A percentile compares a stretch with the other conserved stretches of the same genome.
Evolutionary conservation across 2,329 filamentous ascomycete species (phyloP).

Genomic region (Cladosporium cucumerinum): DNA sequence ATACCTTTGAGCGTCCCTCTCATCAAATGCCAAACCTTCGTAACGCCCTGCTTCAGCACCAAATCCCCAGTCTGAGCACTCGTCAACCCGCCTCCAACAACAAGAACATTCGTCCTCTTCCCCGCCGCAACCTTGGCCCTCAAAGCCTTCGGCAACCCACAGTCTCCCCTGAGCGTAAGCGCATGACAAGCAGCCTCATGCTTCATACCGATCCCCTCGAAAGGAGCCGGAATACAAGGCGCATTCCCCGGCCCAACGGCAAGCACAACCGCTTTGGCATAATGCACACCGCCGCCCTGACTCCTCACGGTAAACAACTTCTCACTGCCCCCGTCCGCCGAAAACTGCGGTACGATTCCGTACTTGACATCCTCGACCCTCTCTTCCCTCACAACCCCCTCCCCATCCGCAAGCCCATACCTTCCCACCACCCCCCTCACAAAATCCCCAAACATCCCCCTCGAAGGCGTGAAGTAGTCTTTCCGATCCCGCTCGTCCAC

Average conservation of each 20-base stretch:
- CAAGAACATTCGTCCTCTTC: constrained; percentile 59
- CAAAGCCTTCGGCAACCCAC: neutral
- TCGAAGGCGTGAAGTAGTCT: constrained; percentile 45
- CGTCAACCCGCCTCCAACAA: constrained; percentile 73
- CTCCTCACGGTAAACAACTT: constrained; percentile 65
- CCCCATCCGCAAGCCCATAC: constrained; percentile 46
- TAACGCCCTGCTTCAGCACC: constrained; percentile 61
- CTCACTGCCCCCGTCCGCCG: constrained; percentile 35
- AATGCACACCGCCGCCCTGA: constrained; percentile 48
- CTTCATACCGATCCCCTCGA: constrained; percentile 27
- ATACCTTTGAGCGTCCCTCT: constrained; percentile 50
- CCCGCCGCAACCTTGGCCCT: constrained; percentile 50
- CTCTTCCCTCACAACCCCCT: constrained; percentile 57
- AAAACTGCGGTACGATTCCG: constrained; percentile 44
- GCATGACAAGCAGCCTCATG: constrained; percentile 59
- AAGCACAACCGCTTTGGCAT: constrained; percentile 63
- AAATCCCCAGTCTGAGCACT: constrained; percentile 71
- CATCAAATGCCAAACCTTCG: constrained; percentile 68
- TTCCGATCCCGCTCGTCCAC: constrained; percentile 48
- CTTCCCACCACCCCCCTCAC: constrained; percentile 40
- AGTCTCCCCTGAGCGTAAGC: constrained; percentile 26
- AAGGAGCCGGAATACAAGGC: constrained; percentile 47
- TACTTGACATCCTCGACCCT: constrained; percentile 61
- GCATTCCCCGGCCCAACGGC: constrained; percentile 67
- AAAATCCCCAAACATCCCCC: constrained; percentile 41